Base-by-base conservation (phyloP, 345 rosid genomes). In the Gynandropsis gynandra region DNA sequence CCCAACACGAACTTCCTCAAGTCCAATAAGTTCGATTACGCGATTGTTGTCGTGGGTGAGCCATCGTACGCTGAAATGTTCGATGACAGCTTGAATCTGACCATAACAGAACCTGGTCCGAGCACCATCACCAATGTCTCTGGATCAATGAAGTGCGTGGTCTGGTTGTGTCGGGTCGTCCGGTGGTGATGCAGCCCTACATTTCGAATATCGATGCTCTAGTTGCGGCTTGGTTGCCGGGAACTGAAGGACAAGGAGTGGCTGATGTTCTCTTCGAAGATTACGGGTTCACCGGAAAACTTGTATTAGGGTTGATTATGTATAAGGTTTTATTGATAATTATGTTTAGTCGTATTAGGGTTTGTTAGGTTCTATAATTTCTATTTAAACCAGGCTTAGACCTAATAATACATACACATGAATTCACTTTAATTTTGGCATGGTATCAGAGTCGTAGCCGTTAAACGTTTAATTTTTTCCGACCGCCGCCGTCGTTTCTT, bases 221-320 rank as follows among this genome's bases (percentile, higher is more conserved):
- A 1, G 83, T 80, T 0, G 83, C 81, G 0, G 83, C 83, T 8
- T 80, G 87, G 87, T 71, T 80, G 16, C 83, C 87, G 0, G 87
- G 87, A 69, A 77, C 81, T 3, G 87, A 80, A 40, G 87, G 87
- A 24, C 83, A 75, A 69, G 83, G 87, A 48, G 76, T 80, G 16
- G 73, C 81, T 16, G 83, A 80, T 59, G 74, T 63, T 19, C 42
- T 73, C 29, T 73, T 73, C 54, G 78, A 74, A 39, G 78, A 69
- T 35, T 69, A 58, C 18, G 74, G 72, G 7, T 69, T 73, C 49
- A 73, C 72, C 0, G 74, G 78, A 9, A 73, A 73, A 60, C 55
- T n/a, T n/a, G n/a, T n/a, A n/a, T n/a, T n/a, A n/a, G n/a, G n/a
- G n/a, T n/a, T n/a, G n/a, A n/a, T n/a, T n/a, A n/a, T n/a, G n/a